Evolutionary conservation across 2,329 filamentous ascomycete species (phyloP).

Genomic region (Diaporthe australafricana): DNA sequence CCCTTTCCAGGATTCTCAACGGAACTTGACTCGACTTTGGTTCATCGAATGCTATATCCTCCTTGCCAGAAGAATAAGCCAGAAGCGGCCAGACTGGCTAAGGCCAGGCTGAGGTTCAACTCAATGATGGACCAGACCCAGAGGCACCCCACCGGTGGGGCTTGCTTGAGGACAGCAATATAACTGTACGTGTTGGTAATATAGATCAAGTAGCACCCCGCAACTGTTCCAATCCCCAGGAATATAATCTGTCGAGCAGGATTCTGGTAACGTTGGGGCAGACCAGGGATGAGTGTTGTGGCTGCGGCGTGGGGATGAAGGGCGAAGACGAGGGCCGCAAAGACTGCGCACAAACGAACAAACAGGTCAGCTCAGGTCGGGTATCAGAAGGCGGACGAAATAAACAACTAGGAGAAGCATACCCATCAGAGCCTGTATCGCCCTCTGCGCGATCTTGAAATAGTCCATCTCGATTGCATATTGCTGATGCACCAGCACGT

Average conservation of each 20-base stretch:
- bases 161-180: conserved; percentile 89
- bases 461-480: conserved; percentile 77
- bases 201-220: conserved; percentile 84
- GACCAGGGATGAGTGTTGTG: conserved; percentile 60
- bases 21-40: not conserved
- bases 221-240: conserved; percentile 66
- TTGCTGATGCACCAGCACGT: conserved; percentile 83
- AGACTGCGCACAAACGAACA: conserved; percentile 54
- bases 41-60: conserved; percentile 54
- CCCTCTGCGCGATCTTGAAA: conserved; percentile 63
- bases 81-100: conserved; percentile 62
- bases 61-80: conserved; percentile 59
- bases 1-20: not conserved
- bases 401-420: conserved; percentile 40
- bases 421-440: conserved; percentile 66
- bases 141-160: conserved; percentile 87
- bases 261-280: conserved; percentile 59
- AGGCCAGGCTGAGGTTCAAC: conserved; percentile 76
- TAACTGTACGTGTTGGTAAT: conserved; percentile 85
- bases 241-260: conserved; percentile 71
- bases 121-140: conserved; percentile 97
- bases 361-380: conserved; percentile 34
- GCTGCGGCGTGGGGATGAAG: conserved; percentile 66
- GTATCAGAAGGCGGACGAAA: conserved; percentile 4
- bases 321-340: conserved; percentile 65